Percentiles rank a stretch among this genome's conserved stretches.
phyloP scores from a whole-genome alignment of 2,329 filamentous ascomycete species.

The Sporothrix humicola region DNA sequence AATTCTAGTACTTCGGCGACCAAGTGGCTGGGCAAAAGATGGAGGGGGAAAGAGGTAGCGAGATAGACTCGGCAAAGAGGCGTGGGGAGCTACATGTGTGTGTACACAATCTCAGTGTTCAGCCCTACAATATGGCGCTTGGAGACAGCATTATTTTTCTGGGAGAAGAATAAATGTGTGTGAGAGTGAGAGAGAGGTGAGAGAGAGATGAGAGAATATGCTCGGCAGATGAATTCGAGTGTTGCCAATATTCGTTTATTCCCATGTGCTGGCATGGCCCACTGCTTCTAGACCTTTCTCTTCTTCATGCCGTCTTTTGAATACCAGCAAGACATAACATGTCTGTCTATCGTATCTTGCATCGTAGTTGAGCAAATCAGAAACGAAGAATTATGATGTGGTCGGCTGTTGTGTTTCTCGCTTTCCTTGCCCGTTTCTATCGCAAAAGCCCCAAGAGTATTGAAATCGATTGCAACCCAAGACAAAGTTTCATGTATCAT shows the following conservation, averaged over 20 bases:
- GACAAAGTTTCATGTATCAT: not conserved
- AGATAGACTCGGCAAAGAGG: constrained; percentile 1
- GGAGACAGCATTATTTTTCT: not conserved
- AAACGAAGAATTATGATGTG: not conserved
- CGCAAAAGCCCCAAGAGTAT: not conserved
- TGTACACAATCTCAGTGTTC: not conserved
- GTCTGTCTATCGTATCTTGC: not conserved
- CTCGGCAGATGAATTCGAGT: not conserved
- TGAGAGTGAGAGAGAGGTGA: not conserved
- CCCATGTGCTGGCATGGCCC: not conserved
- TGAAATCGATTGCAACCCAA: not conserved
- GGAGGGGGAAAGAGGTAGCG: not conserved
- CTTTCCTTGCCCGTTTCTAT: not conserved
- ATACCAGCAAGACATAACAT: not conserved
- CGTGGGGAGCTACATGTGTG: not conserved
- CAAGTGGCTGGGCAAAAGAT: not conserved
- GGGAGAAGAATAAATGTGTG: not conserved
- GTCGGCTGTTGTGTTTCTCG: not conserved
- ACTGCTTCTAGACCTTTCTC: not conserved
- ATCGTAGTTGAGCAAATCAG: constrained; percentile 6
- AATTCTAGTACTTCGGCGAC: not conserved
- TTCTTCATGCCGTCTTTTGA: not conserved
- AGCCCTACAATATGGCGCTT: constrained; percentile 18
- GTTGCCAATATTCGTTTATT: not conserved
- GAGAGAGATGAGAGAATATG: not conserved